Evolutionary conservation across 306 rosid species (phyloP), one percentile per base, ranked within the genome.

Genomic region (Alnus rubra): DNA sequence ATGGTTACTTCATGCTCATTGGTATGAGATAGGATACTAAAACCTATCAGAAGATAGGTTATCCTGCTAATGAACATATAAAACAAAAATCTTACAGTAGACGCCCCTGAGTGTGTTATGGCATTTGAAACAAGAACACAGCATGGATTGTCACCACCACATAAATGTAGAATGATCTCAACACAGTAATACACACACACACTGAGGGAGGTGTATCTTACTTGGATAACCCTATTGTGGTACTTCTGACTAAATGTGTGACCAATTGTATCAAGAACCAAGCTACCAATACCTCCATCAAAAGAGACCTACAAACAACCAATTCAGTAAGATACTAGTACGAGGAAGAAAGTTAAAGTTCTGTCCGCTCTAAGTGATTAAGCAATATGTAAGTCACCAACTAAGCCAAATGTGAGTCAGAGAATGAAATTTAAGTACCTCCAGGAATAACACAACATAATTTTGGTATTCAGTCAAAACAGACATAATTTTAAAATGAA

Each of bases 221-320:
- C 98, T 81, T 91, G 98, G 80, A 92, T 85, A 81, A 95, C 98
- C 82, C 98, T 90, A 47, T 95, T 89, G 75, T 82, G 98, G 82
- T 95, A 95, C 74, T 95, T 95, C 80, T 77, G 88, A 81, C 98
- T 92, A 71, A 88, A 85, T 69, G 71, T 88, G 75, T 95, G 98
- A 77, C 97, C 98, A 80, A 92, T 89, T 78, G 97, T 92, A 82
- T 95, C 98, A 80, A 89, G 86, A 87, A 84, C 86, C 90, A 95
- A 87, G 89, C 87, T 76, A 77, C 97, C 87, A 76, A 95, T 33
- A 78, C 98, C 98, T 62, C 98, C 98, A 72, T 87, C 86, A 63
- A 87, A 92, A 79, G 94, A 87, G 12, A 91, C 91, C 98, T 94
- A 74, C 3, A 74, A 74, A 52, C 59, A 81, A 47, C 15, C 69